Conservation (phyloP, 345 rosid species). For the Linum usitatissimum region DNA sequence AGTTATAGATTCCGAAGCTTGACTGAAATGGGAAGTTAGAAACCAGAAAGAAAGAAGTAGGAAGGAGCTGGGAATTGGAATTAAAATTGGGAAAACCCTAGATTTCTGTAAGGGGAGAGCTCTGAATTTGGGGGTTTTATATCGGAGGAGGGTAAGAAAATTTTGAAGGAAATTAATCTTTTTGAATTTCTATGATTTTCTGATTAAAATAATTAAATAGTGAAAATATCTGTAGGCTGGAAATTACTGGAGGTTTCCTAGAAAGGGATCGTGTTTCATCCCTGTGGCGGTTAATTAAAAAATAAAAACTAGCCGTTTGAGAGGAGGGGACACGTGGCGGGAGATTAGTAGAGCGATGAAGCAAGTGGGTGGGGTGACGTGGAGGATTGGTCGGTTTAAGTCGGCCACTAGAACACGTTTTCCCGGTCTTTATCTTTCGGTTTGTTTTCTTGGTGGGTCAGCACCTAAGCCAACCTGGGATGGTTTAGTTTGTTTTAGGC, state of each 20-base stretch:
- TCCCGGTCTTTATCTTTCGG: background rate
- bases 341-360: slow-evolving; percentile 1
- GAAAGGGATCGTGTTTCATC: background rate
- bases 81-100: background rate
- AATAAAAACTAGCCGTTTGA: slow-evolving; percentile 22
- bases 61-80: no score
- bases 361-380: slow-evolving; percentile 9
- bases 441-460: background rate
- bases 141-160: background rate
- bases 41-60: background rate
- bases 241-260: slow-evolving; percentile 17
- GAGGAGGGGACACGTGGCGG: slow-evolving; percentile 10
- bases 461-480: no score
- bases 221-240: background rate
- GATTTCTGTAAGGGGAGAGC: background rate
- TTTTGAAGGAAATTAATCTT: background rate
- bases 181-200: no score
- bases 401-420: slow-evolving; percentile 21
- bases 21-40: background rate
- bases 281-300: slow-evolving; percentile 18
- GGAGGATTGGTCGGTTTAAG: slow-evolving; percentile 23
- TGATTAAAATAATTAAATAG: no score
- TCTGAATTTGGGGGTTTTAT: background rate
- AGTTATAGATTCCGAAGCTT: background rate
- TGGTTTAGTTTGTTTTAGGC: no score